Conservation (phyloP, 495 filamentous ascomycete species). For the Oleoguttula mirabilis region DNA sequence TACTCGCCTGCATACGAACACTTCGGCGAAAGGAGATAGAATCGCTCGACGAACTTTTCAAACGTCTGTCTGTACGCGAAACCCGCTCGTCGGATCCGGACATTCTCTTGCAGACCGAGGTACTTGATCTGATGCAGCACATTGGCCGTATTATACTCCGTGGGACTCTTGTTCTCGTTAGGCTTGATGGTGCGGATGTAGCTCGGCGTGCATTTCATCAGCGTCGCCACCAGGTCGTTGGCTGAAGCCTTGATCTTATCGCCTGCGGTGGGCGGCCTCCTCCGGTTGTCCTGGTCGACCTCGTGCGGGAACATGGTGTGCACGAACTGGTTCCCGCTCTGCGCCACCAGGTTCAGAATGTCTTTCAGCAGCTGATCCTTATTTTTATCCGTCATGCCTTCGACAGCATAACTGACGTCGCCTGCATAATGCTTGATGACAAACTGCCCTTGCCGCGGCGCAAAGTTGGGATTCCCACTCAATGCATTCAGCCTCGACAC, state of each 20-base stretch:
- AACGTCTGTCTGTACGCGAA: constrained; percentile 97
- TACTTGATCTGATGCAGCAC: constrained; percentile 99
- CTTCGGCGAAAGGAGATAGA: constrained; percentile 88
- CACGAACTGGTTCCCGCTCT: constrained; percentile 72
- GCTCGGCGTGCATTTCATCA: constrained; percentile 94
- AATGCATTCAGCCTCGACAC: constrained; percentile 83
- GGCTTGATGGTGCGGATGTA: constrained; percentile 99
- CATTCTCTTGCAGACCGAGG: constrained; percentile 96
- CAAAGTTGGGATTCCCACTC: constrained; percentile 77
- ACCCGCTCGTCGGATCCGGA: constrained; percentile 88
- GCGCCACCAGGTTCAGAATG: constrained; percentile 72
- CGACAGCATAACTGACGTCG: constrained; percentile 89
- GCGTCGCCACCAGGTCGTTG: constrained; percentile 84
- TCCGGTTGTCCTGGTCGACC: constrained; percentile 91
- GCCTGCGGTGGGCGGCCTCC: constrained; percentile 84
- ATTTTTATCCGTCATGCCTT: constrained; percentile 99
- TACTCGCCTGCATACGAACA: constrained; percentile 95
- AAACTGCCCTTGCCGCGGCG: constrained; percentile 86
- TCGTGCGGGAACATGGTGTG: constrained; percentile 82
- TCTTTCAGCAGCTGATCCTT: constrained; percentile 97
- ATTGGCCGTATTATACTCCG: constrained; percentile 80
- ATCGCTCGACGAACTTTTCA: constrained; percentile 96
- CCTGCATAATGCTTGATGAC: constrained; percentile 99
- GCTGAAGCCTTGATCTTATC: constrained; percentile 96
- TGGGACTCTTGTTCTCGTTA: constrained; percentile 93